A percentile compares a stretch with the other conserved stretches of the same genome.
phyloP scores from a whole-genome alignment of 345 rosid genomes.

The Gossypium arboreum region DNA sequence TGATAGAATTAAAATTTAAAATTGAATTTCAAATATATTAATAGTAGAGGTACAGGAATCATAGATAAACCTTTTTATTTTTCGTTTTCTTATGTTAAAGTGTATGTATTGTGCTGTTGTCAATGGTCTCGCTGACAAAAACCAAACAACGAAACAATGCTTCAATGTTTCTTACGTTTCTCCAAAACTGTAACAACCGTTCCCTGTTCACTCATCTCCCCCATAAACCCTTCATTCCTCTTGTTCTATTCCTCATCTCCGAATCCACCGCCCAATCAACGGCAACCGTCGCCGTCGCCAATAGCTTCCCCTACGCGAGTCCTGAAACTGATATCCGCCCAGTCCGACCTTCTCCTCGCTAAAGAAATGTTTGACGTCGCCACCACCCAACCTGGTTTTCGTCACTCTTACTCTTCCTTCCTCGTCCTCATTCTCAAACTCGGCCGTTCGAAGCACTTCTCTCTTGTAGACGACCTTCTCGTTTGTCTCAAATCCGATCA shows the following conservation, averaged over 20 bases:
- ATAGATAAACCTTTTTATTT: too few relatives aligned
- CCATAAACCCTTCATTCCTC: slow-evolving; percentile 1
- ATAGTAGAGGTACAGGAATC: too few relatives aligned
- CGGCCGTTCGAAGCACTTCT: slow-evolving; percentile 59
- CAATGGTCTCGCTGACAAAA: neutral
- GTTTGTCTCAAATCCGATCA: slow-evolving; percentile 48
- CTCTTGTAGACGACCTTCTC: slow-evolving; percentile 58
- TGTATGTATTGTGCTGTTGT: neutral
- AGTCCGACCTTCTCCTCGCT: slow-evolving; percentile 81
- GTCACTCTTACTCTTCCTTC: slow-evolving; percentile 53
- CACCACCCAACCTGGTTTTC: slow-evolving; percentile 55
- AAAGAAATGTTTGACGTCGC: slow-evolving; percentile 88
- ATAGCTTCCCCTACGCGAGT: slow-evolving; percentile 74
- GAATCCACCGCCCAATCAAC: neutral
- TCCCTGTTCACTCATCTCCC: slow-evolving; percentile 16
- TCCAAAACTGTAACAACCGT: slow-evolving; percentile 19
- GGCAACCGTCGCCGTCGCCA: slow-evolving; percentile 26
- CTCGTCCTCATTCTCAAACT: slow-evolving; percentile 72
- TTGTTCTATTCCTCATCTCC: slow-evolving; percentile 23
- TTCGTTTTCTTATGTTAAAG: neutral
- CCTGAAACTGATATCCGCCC: slow-evolving; percentile 77
- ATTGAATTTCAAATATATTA: too few relatives aligned
- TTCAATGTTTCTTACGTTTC: slow-evolving; percentile 22
- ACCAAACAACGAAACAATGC: slow-evolving; percentile 24
- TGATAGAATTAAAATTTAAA: too few relatives aligned